phyloP scores from a whole-genome alignment of 176 grass and related monocot species.

The Eleusine coracana region DNA sequence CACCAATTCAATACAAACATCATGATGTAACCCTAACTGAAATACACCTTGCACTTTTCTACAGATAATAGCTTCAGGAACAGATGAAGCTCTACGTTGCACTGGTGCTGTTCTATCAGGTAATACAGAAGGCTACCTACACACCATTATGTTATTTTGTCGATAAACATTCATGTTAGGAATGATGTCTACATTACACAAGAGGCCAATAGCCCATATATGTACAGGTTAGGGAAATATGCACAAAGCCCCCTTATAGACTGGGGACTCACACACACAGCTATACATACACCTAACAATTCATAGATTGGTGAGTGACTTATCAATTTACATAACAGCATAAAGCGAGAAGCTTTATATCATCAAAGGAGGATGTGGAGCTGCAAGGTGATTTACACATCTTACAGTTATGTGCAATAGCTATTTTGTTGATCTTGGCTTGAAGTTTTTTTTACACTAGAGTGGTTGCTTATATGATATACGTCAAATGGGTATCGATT shows the following conservation, averaged over 20 bases:
- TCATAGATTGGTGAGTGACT: constrained; percentile 4
- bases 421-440: constrained; percentile 22
- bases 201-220: too few relatives aligned
- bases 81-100: constrained; percentile 73
- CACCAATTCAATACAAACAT: constrained; percentile 29
- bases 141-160: constrained; percentile 27
- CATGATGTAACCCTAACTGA: constrained; percentile 26
- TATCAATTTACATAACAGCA: constrained; percentile 55
- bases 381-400: constrained; percentile 73
- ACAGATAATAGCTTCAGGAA: constrained; percentile 92
- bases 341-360: constrained; percentile 95
- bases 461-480: constrained; percentile 10
- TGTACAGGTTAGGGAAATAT: too few relatives aligned
- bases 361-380: constrained; percentile 98
- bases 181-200: too few relatives aligned
- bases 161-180: not conserved
- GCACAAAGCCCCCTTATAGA: too few relatives aligned
- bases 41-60: constrained; percentile 35
- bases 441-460: constrained; percentile 17
- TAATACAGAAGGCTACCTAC: constrained; percentile 42
- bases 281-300: too few relatives aligned
- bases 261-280: too few relatives aligned
- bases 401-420: constrained; percentile 30
- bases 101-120: constrained; percentile 74
- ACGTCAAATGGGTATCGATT: constrained; percentile 14